phyloP scores from a whole-genome alignment of 1,139 yeast species.

The Taiozyma sp. region DNA sequence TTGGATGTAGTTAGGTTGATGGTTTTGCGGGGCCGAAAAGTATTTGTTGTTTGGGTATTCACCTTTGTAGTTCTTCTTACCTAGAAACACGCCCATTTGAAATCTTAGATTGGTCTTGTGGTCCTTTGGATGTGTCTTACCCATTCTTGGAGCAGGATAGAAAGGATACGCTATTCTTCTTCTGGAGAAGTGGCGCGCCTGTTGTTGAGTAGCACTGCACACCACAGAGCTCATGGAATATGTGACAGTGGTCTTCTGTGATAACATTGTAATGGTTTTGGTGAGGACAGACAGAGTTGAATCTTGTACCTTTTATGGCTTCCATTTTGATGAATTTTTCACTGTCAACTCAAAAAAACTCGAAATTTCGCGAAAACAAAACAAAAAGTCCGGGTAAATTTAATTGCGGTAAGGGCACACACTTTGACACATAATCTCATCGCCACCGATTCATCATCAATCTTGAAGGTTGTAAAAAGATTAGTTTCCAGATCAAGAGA shows the following conservation, averaged over 20 bases:
- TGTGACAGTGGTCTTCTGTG: background rate
- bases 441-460: background rate
- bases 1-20: constrained; percentile 69
- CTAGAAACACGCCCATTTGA: constrained; percentile 32
- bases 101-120: constrained; percentile 37
- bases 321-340: background rate
- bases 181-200: constrained; percentile 34
- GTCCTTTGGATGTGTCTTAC: constrained; percentile 37
- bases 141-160: constrained; percentile 37
- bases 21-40: constrained; percentile 66
- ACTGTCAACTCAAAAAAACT: background rate
- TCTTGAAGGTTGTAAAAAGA: no score
- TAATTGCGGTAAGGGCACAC: background rate
- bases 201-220: constrained; percentile 19
- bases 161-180: constrained; percentile 45
- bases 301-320: background rate
- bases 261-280: background rate
- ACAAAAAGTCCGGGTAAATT: background rate
- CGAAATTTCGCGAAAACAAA: background rate
- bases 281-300: background rate
- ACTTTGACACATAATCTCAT: background rate
- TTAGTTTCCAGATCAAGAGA: no score
- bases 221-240: background rate
- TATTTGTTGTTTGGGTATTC: constrained; percentile 77
- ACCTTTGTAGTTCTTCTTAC: constrained; percentile 82